Conservation (phyloP, 768 basidiomycete species). For the Xerocomellus dryophilus region DNA sequence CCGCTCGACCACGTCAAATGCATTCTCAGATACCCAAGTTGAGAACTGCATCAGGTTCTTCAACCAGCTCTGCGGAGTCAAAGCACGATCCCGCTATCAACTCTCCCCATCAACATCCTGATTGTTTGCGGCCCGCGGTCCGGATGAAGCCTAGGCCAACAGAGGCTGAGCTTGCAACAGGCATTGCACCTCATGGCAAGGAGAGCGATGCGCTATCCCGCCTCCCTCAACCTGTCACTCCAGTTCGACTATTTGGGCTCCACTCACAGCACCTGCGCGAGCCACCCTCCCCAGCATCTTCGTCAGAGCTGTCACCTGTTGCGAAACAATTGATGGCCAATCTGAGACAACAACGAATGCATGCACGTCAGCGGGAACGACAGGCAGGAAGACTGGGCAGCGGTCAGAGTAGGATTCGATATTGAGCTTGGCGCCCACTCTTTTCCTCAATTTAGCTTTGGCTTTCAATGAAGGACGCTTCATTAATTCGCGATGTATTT, state of each 20-base stretch:
- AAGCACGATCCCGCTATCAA: constrained; percentile 1
- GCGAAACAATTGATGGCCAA: constrained; percentile 67
- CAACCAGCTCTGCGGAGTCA: constrained; percentile 20
- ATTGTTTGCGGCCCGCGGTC: constrained; percentile 3
- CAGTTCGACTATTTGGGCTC: constrained; percentile 41
- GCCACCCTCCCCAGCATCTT: constrained; percentile 61
- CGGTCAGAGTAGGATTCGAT: constrained; percentile 30
- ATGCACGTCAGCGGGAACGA: constrained; percentile 33
- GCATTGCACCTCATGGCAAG: constrained; percentile 7
- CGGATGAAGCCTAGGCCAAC: not conserved
- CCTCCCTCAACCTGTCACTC: constrained; percentile 43
- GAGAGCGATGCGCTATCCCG: constrained; percentile 26
- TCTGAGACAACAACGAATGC: constrained; percentile 43
- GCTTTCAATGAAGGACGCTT: constrained; percentile 10
- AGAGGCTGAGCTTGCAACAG: not conserved
- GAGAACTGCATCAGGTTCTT: constrained; percentile 28
- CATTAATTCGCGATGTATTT: constrained; percentile 17
- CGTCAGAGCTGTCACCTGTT: constrained; percentile 70
- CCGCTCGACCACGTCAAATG: constrained; percentile 9
- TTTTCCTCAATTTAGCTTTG: constrained; percentile 12
- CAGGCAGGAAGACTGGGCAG: constrained; percentile 32
- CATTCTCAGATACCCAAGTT: constrained; percentile 32
- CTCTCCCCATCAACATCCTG: constrained; percentile 3
- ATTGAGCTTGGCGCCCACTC: constrained; percentile 11
- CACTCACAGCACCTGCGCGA: constrained; percentile 30